Evolutionary conservation across 345 rosid genomes (phyloP).

Genomic region (Salix dunnii): DNA sequence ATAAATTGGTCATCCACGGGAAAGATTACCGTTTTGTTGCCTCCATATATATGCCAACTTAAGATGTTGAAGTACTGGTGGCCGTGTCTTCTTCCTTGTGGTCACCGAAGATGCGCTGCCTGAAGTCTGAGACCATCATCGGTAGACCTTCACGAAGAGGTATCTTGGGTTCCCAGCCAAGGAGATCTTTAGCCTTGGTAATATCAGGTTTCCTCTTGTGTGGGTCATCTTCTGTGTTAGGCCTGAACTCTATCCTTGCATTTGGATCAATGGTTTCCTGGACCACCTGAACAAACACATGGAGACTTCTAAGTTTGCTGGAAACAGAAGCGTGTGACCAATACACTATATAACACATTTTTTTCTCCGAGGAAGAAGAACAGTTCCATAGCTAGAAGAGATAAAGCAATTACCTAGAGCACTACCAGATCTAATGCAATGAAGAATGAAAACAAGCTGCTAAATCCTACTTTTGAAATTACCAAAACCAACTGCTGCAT

Average conservation of each 20-base stretch:
- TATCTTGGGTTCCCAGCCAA: conserved; percentile 94
- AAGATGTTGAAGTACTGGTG: conserved; percentile 33
- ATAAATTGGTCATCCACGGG: conserved; percentile 8
- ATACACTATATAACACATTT: neutral
- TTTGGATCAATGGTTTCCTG: conserved; percentile 93
- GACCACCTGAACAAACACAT: conserved; percentile 57
- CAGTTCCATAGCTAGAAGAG: neutral
- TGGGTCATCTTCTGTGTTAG: conserved; percentile 96
- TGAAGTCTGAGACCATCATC: conserved; percentile 85
- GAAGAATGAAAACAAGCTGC: neutral
- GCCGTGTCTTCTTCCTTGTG: conserved; percentile 55
- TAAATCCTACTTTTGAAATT: neutral
- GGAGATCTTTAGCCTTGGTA: conserved; percentile 75
- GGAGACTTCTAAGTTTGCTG: neutral
- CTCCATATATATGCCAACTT: conserved; percentile 14
- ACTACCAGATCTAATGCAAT: neutral
- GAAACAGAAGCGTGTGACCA: neutral
- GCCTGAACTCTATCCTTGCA: conserved; percentile 88
- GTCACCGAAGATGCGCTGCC: conserved; percentile 89
- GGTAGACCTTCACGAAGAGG: conserved; percentile 88
- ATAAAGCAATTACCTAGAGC: neutral
- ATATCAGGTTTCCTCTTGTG: conserved; percentile 99
- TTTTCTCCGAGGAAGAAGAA: neutral
- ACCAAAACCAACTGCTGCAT: neutral
- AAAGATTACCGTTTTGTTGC: neutral